Base-by-base conservation (phyloP, 2,329 filamentous ascomycete genomes). In the Fusarium sp. region DNA sequence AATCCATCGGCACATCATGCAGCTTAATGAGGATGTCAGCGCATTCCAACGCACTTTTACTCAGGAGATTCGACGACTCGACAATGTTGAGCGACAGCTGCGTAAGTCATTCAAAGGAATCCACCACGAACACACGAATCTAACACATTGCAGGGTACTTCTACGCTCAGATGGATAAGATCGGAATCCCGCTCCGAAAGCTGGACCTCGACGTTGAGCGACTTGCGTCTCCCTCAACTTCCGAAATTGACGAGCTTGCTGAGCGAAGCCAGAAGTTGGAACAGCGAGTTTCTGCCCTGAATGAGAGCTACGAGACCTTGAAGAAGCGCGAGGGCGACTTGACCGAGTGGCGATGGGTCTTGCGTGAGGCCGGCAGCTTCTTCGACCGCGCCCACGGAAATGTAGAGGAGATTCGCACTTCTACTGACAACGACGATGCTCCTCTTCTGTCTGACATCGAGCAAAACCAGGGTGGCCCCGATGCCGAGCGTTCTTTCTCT, bases 31-130 rank as follows among this genome's bases (percentile, higher is more conserved):
- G 73, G 92, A 97, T 66, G 92, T 94, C 72, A 96, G 92, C 77
- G 95, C 96, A 77, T 99, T 99, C 83, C 97, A 99, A 84, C 89
- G 96, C 65, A 98, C 95, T 57, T 99, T 97, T 77, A 99, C 96
- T 23, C 95, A 97, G 80, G 96, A 99, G 84, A 98, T 99, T 76
- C 92, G 97, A 80, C 91, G 96, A 72, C 91, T 99, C 67, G 96
- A 99, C 83, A 99, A 99, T 88, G 94, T 98, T 72, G 96, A 99
- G 85, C 91, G 96, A 81, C 96, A 99, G 84, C 91, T 99, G 78
- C 94, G 94, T 95, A 92, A 82, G 93, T 88, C 68, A 77, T 76
- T 52, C 31, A 63, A 48, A 63, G 56, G 69, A 65, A 70, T 58
- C 73, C 51, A 46, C 31, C 37, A 63, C 44, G 62, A 46, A 33